Conservation (phyloP, 768 basidiomycete genomes). For the Trametes cingulata region DNA sequence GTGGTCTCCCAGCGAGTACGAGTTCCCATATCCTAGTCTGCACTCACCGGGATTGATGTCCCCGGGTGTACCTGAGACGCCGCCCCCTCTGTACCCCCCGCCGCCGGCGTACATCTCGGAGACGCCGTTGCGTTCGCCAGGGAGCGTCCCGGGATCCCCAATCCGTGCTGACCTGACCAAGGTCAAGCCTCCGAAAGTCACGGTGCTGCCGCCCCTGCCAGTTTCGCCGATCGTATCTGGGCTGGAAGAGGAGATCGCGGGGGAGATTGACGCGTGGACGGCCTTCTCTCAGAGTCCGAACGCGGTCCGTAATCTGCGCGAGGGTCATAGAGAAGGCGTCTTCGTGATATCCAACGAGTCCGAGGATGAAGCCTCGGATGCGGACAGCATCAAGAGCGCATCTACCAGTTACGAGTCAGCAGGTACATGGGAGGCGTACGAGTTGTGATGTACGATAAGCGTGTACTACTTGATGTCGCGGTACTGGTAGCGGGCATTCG, state of each 20-base stretch:
- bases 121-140: slow-evolving; percentile 20
- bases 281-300: not conserved
- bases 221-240: not conserved
- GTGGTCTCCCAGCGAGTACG: slow-evolving; percentile 28
- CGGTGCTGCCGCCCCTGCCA: not conserved
- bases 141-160: slow-evolving; percentile 6
- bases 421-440: not conserved
- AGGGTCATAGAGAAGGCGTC: not conserved
- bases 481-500: not conserved
- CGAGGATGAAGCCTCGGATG: not conserved
- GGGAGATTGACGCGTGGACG: not conserved
- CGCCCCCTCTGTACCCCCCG: slow-evolving; percentile 24
- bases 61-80: slow-evolving; percentile 6
- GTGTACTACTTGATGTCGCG: not conserved
- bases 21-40: slow-evolving; percentile 16
- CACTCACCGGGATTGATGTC: slow-evolving; percentile 13
- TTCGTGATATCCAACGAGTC: slow-evolving; percentile 9
- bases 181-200: not conserved
- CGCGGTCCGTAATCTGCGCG: not conserved
- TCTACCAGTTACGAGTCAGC: not conserved
- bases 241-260: not conserved
- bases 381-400: not conserved
- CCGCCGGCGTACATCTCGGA: slow-evolving; percentile 27
- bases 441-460: not conserved
- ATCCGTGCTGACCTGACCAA: not conserved